Percentiles rank a stretch among this genome's conserved stretches.
Conservation (phyloP, 2,329 filamentous ascomycete species). For the Diaporthe aspalathi region DNA sequence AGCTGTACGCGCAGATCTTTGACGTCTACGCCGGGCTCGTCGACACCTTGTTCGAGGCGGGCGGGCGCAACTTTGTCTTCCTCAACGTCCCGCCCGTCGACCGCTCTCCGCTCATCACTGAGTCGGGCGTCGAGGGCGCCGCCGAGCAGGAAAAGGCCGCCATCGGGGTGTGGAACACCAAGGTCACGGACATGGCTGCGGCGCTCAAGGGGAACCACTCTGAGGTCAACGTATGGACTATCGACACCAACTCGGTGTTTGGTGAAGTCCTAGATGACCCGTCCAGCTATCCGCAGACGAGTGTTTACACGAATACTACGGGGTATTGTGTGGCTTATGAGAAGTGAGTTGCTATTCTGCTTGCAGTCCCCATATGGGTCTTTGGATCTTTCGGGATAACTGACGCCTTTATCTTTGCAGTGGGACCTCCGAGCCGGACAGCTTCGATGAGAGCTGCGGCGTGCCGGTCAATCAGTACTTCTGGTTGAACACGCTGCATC, state of each 20-base stretch:
- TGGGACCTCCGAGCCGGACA: slow-evolving; percentile 57
- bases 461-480: slow-evolving; percentile 71
- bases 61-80: slow-evolving; percentile 67
- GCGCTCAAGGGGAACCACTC: slow-evolving; percentile 43
- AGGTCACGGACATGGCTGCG: slow-evolving; percentile 54
- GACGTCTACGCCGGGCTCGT: slow-evolving; percentile 54
- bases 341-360: slow-evolving; percentile 54
- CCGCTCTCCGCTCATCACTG: slow-evolving; percentile 60
- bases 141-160: slow-evolving; percentile 52
- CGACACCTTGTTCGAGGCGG: slow-evolving; percentile 59
- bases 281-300: slow-evolving; percentile 54
- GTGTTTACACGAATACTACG: slow-evolving; percentile 65
- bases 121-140: slow-evolving; percentile 50
- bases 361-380: neutral
- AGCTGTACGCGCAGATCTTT: slow-evolving; percentile 53
- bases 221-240: slow-evolving; percentile 62
- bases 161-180: slow-evolving; percentile 63
- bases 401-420: slow-evolving; percentile 46
- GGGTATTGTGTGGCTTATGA: slow-evolving; percentile 65
- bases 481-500: slow-evolving; percentile 73
- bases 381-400: slow-evolving; percentile 11
- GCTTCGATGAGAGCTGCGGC: slow-evolving; percentile 58
- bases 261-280: slow-evolving; percentile 64
- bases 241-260: slow-evolving; percentile 65
- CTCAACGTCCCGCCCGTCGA: slow-evolving; percentile 69